phyloP scores from a whole-genome alignment of 345 rosid genomes.

The Brassica incana region DNA sequence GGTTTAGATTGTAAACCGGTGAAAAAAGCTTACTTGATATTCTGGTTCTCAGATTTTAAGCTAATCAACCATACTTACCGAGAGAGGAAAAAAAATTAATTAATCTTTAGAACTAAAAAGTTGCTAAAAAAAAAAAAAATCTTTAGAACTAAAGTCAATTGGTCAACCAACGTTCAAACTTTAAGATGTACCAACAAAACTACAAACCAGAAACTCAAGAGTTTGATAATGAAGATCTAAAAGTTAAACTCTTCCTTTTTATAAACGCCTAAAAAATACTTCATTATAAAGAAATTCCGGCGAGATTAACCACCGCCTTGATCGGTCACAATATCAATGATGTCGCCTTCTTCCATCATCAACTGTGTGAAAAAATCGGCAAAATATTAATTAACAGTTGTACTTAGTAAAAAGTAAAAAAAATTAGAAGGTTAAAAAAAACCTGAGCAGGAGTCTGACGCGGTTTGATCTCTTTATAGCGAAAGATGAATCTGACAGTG shows the following conservation, averaged over 20 bases:
- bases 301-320: slow-evolving; percentile 28
- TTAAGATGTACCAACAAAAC: slow-evolving; percentile 3
- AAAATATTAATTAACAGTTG: not conserved
- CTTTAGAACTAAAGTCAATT: not conserved
- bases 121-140: not conserved
- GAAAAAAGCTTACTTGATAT: not conserved
- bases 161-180: not conserved
- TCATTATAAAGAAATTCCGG: not conserved
- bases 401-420: not conserved
- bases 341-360: slow-evolving; percentile 22
- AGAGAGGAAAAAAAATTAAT: not conserved
- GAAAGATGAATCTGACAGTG: slow-evolving; percentile 47
- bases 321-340: slow-evolving; percentile 10
- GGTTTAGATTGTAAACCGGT: slow-evolving; percentile 27
- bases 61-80: not conserved
- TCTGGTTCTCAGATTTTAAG: not conserved
- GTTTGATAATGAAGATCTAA: not conserved
- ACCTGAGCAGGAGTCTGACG: slow-evolving; percentile 39
- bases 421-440: not conserved
- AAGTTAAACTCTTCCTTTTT: not conserved
- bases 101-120: too few species aligned
- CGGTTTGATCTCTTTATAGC: slow-evolving; percentile 38
- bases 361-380: not conserved
- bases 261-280: not conserved
- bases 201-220: not conserved